These are phyloP conservation scores for Arabidopsis lyrata DNA, from an alignment of 441 rosid genomes.

Conservation along the genomic window DNA sequence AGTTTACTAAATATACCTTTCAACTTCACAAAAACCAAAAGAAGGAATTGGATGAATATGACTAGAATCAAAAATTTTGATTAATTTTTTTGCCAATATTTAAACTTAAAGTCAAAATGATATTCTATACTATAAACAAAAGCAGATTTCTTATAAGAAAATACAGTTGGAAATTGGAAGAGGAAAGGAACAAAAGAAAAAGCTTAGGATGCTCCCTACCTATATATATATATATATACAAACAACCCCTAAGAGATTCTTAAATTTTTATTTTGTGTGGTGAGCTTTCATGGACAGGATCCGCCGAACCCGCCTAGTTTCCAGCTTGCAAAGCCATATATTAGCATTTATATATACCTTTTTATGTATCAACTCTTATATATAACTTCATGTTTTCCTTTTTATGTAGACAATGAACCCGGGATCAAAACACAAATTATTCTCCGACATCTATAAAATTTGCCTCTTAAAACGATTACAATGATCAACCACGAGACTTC, in stretches of 20 bases:
- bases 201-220: constrained; percentile 45
- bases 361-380: constrained; percentile 13
- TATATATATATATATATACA: constrained; percentile 34
- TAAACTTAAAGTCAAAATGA: not conserved
- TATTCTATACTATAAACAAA: constrained; percentile 3
- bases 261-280: constrained; percentile 37
- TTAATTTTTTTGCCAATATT: not conserved
- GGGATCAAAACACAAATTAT: not conserved
- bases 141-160: constrained; percentile 30
- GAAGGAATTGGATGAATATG: constrained; percentile 22
- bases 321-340: constrained; percentile 56
- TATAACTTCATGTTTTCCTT: constrained; percentile 4
- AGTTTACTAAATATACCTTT: not conserved
- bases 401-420: not conserved
- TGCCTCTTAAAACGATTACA: not conserved
- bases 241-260: constrained; percentile 55
- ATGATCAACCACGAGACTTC: not conserved
- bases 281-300: constrained; percentile 67
- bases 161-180: constrained; percentile 42
- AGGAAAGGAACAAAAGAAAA: constrained; percentile 46
- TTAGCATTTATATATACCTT: constrained; percentile 39
- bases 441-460: not conserved
- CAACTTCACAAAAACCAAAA: constrained; percentile 23
- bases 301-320: constrained; percentile 74
- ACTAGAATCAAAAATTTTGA: not conserved